Conservation (phyloP, 805 yeast species). For the Lipomyces mesembrius region DNA sequence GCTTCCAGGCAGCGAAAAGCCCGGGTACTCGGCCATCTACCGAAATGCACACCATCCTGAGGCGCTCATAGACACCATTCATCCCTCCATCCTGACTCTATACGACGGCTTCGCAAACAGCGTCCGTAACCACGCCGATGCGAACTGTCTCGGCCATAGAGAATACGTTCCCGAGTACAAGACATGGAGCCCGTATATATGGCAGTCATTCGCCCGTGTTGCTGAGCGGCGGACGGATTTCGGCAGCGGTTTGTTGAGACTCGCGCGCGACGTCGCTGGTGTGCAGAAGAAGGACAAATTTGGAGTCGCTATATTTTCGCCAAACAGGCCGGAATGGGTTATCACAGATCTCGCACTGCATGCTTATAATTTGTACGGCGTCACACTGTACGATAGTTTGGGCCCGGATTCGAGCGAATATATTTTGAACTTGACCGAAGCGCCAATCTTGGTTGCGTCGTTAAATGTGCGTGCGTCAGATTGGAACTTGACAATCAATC, state of each 20-base stretch:
- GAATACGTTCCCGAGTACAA: constrained; percentile 46
- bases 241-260: constrained; percentile 60
- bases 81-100: constrained; percentile 31
- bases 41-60: constrained; percentile 51
- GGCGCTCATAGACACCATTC: constrained; percentile 39
- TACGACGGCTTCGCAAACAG: constrained; percentile 32
- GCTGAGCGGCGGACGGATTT: constrained; percentile 52
- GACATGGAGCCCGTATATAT: constrained; percentile 52
- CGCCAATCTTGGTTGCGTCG: constrained; percentile 64
- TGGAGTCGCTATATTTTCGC: constrained; percentile 60
- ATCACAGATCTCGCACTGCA: constrained; percentile 69
- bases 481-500: background rate
- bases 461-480: constrained; percentile 44
- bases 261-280: constrained; percentile 43
- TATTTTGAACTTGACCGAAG: constrained; percentile 63
- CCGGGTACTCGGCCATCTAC: constrained; percentile 59
- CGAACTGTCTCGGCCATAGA: constrained; percentile 50
- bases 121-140: constrained; percentile 24
- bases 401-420: constrained; percentile 66
- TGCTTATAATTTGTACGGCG: constrained; percentile 57
- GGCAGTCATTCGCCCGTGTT: constrained; percentile 52
- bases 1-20: constrained; percentile 49
- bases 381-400: constrained; percentile 59
- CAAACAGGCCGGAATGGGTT: constrained; percentile 70
- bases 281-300: constrained; percentile 50